Evolutionary conservation across 2,329 filamentous ascomycete species (phyloP), one percentile per base, ranked within the genome.

Genomic region (Arthrinium phaeospermum): DNA sequence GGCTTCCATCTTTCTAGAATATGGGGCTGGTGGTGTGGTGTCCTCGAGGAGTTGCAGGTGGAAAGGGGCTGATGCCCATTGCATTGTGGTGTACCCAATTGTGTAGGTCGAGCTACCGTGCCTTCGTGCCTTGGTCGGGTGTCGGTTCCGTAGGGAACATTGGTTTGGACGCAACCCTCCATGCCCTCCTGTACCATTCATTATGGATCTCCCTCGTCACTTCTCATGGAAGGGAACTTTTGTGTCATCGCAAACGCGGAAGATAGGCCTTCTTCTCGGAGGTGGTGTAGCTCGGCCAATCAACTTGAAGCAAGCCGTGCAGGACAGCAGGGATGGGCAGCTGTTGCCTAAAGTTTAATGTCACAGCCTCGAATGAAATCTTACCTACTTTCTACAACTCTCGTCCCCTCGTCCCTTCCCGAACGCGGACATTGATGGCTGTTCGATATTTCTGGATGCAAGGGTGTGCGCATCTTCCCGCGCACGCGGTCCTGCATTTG

Each of bases 391-490:
- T 16, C 30, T 22, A n/a, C 46, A 14, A 37, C 19, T n/a, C 30
- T n/a, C n/a, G n/a, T n/a, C n/a, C n/a, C n/a, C 10, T n/a, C 30
- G 10, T 61, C 57, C 57, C 57, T 41, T 64, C 34, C 57, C 16
- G 19, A 41, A 64, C 34, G 34, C 41, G 53, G 30, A 37, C 1
- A n/a, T n/a, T 3, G 10, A n/a, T 41, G 34, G 27, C 14, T 37
- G 30, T 37, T 22, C 22, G 4, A 41, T 14, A 5, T 4, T 10
- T 16, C 14, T 46, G 45, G 45, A 64, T 64, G 12, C 57, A 24
- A 22, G 57, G 57, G 41, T 64, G 34, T 41, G 57, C 34, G 57
- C 57, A 64, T 64, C 57, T 13, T 41, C 34, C 57, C 57, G 57
- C n/a, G 22, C 10, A 34, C 41, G 57, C 19, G 27, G 57, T 24